phyloP scores from a whole-genome alignment of 164 flowering plant species.

The Akebia trifoliata region DNA sequence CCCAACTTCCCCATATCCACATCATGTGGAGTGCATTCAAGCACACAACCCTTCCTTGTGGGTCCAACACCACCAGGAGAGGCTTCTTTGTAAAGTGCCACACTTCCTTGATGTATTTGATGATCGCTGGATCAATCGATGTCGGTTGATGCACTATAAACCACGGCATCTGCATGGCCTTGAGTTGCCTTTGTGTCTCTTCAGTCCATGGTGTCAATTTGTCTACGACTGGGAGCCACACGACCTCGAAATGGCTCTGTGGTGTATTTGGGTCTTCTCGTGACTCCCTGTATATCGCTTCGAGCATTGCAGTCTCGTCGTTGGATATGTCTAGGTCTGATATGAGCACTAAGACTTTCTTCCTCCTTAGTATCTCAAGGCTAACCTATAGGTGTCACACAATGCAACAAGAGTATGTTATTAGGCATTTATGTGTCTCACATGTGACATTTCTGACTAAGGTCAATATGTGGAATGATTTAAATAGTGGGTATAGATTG shows the following conservation, averaged over 20 bases:
- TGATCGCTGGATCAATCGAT: constrained; percentile 34
- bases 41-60: constrained; percentile 36
- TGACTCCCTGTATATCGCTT: constrained; percentile 16
- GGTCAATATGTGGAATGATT: no score
- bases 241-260: constrained; percentile 12
- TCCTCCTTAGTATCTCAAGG: constrained; percentile 23
- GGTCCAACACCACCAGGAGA: constrained; percentile 46
- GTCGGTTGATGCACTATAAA: constrained; percentile 31
- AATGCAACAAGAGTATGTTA: background rate
- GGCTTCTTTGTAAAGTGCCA: constrained; percentile 44
- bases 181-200: constrained; percentile 17
- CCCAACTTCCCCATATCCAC: constrained; percentile 51
- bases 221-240: constrained; percentile 27
- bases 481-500: no score
- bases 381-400: no score
- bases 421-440: no score
- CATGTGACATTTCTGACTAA: no score
- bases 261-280: constrained; percentile 2
- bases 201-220: constrained; percentile 15
- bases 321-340: constrained; percentile 19
- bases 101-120: constrained; percentile 39
- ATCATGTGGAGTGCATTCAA: constrained; percentile 53
- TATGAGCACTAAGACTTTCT: constrained; percentile 19
- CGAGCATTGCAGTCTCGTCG: constrained; percentile 17
- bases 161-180: constrained; percentile 45